A percentile compares a stretch with the other conserved stretches of the same genome.
Evolutionary conservation across 2,329 filamentous ascomycete genomes (phyloP).

Genomic region (Fusarium sp.): DNA sequence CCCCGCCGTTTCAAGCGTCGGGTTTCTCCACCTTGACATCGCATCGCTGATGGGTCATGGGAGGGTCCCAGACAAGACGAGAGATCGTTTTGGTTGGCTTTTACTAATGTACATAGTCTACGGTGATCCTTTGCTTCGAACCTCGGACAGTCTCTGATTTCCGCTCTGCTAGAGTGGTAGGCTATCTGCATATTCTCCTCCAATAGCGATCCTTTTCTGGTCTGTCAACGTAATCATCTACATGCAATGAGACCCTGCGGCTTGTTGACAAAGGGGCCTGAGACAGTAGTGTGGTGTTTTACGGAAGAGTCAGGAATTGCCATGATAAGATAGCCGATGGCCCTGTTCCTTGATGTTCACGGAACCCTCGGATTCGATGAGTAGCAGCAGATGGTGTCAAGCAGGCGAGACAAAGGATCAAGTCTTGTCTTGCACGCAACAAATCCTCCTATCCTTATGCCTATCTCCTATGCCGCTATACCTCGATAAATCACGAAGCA

Average conservation of each 20-base stretch:
- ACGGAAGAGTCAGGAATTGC: background rate
- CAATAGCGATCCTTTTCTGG: background rate
- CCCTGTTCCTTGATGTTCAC: background rate
- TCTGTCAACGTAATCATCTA: background rate
- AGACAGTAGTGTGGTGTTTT: background rate
- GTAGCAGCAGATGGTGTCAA: background rate
- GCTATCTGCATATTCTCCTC: background rate
- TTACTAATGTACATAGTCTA: slow-evolving; percentile 17
- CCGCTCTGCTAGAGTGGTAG: background rate
- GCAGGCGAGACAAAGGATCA: background rate
- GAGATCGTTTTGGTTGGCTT: slow-evolving; percentile 15
- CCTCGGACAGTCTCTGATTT: slow-evolving; percentile 4
- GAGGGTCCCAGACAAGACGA: background rate
- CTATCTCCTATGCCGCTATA: too few species aligned
- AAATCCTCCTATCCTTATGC: background rate
- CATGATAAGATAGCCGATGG: background rate
- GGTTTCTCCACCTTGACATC: slow-evolving; percentile 18
- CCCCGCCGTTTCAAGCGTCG: slow-evolving; percentile 38
- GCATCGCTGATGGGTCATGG: slow-evolving; percentile 15
- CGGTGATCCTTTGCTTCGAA: slow-evolving; percentile 21
- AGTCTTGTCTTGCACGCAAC: background rate
- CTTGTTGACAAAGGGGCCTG: background rate
- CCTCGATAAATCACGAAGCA: background rate
- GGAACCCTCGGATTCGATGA: background rate
- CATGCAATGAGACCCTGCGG: slow-evolving; percentile 16